A percentile compares a stretch with the other conserved stretches of the same genome.
phyloP scores from a whole-genome alignment of 352 stramenopile genomes.

The Sclerospora graminicola region DNA sequence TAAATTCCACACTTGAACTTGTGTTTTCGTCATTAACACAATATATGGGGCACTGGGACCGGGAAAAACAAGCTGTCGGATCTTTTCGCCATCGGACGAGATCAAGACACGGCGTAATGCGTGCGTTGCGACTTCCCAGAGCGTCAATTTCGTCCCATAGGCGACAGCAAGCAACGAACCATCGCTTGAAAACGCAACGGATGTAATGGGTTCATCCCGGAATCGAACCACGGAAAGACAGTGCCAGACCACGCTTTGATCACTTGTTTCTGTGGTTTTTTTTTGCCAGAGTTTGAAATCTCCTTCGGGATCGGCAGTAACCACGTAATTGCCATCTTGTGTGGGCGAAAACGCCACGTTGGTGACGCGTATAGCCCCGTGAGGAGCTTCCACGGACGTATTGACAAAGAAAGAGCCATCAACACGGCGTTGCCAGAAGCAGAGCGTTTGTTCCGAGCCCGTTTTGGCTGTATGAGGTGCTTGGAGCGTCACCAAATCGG shows the following conservation, averaged over 20 bases:
- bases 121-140: slow-evolving; percentile 78
- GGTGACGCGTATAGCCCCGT: slow-evolving; percentile 42
- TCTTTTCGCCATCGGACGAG: slow-evolving; percentile 41
- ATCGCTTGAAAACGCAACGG: slow-evolving; percentile 59
- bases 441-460: slow-evolving; percentile 48
- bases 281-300: slow-evolving; percentile 83
- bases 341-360: slow-evolving; percentile 45
- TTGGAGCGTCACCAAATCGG: slow-evolving; percentile 53
- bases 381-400: slow-evolving; percentile 72
- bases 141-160: slow-evolving; percentile 68
- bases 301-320: slow-evolving; percentile 51
- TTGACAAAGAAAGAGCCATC: slow-evolving; percentile 72
- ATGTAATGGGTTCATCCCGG: slow-evolving; percentile 54
- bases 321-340: slow-evolving; percentile 28
- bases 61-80: slow-evolving; percentile 52
- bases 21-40: slow-evolving; percentile 36
- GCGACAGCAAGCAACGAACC: slow-evolving; percentile 78
- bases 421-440: slow-evolving; percentile 68
- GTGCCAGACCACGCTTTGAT: slow-evolving; percentile 34
- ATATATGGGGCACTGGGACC: slow-evolving; percentile 49
- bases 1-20: slow-evolving; percentile 75
- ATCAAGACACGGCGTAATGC: slow-evolving; percentile 63
- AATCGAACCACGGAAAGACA: slow-evolving; percentile 77
- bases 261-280: not conserved
- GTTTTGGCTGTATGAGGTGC: slow-evolving; percentile 13